Base-by-base conservation (phyloP, 176 grass and related monocot genomes). In the Oryza meridionalis region DNA sequence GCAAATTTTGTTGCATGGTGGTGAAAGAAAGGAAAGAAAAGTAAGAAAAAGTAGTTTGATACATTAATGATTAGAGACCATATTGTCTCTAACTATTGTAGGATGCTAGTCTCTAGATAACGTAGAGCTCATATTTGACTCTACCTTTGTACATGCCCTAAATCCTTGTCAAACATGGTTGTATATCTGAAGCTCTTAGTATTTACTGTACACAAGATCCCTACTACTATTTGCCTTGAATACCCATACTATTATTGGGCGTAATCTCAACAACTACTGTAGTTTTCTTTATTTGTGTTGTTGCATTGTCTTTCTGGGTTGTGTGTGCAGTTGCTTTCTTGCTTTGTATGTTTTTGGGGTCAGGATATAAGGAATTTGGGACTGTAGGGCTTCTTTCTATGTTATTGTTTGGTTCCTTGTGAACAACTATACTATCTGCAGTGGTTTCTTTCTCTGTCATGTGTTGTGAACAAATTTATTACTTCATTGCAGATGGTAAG, bases 401-500 rank as follows among this genome's bases (percentile, higher is more conserved):
- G 26, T 75, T 55, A 11, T 76, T 22, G 37, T 61, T 10, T 61
- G 19, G 51, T 61, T 38, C n/a, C 51, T 38, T 0, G 31, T 50
- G 19, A 17, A 14, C 15, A 32, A 6, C 14, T 67, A 35, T 37
- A 37, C 63, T 64, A 31, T 14, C 13, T 68, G 19, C 29, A 50
- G 7, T 24, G 21, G 27, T 9, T 75, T 53, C 15, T 32, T 75
- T 55, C 27, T 75, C 14, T 1, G 3, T 29, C 53, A 53, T 25
- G 33, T 76, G 9, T 17, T 62, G 5, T 25, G 21, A 62, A 3
- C 22, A 32, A 44, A 15, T 33, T 72, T 71, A 15, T 53, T 24
- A 9, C 40, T 64, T 9, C 21, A 47, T 65, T 78, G 53, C 67
- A 86, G 84, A 86, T 79, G 83, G 83, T 22, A 85, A 85, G 24